A percentile compares a stretch with the other conserved stretches of the same genome.
Conservation (phyloP, 768 basidiomycete species). For the Boletus rubropictus region DNA sequence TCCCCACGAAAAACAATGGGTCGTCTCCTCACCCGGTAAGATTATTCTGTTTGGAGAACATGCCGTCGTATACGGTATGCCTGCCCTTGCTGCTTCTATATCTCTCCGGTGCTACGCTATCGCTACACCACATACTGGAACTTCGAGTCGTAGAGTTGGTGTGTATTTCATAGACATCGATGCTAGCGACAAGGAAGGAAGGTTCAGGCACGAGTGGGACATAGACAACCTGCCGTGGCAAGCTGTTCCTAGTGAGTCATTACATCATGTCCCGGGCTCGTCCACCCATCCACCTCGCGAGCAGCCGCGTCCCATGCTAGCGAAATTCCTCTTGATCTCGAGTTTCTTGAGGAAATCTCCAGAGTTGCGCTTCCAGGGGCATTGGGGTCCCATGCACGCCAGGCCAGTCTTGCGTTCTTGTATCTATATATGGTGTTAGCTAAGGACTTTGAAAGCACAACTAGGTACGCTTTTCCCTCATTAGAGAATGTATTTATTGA, state of each 20-base stretch:
- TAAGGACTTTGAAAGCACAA: slow-evolving; percentile 36
- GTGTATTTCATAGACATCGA: slow-evolving; percentile 77
- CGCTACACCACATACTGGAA: slow-evolving; percentile 65
- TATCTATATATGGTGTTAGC: slow-evolving; percentile 85
- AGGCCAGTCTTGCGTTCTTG: slow-evolving; percentile 70
- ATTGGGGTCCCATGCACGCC: slow-evolving; percentile 34
- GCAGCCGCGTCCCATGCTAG: slow-evolving; percentile 14
- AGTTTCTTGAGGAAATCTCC: slow-evolving; percentile 67
- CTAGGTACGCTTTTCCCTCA: slow-evolving; percentile 45
- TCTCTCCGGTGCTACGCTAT: slow-evolving; percentile 94
- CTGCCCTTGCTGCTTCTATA: slow-evolving; percentile 91
- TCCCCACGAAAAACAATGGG: slow-evolving; percentile 54
- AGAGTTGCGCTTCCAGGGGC: slow-evolving; percentile 32
- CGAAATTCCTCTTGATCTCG: slow-evolving; percentile 54
- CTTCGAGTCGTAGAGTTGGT: slow-evolving; percentile 37
- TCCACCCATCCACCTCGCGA: neutral
- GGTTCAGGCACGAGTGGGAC: slow-evolving; percentile 79
- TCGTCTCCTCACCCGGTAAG: slow-evolving; percentile 95
- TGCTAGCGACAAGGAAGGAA: slow-evolving; percentile 13
- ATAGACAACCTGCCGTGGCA: slow-evolving; percentile 76
- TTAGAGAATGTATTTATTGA: slow-evolving; percentile 12
- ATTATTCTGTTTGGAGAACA: slow-evolving; percentile 98
- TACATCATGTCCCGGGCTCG: neutral
- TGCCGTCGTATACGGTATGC: slow-evolving; percentile 97
- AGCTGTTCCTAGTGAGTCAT: slow-evolving; percentile 41